Conservation (phyloP, 139 green algal genomes). For the Ettlia oleoabundans region DNA sequence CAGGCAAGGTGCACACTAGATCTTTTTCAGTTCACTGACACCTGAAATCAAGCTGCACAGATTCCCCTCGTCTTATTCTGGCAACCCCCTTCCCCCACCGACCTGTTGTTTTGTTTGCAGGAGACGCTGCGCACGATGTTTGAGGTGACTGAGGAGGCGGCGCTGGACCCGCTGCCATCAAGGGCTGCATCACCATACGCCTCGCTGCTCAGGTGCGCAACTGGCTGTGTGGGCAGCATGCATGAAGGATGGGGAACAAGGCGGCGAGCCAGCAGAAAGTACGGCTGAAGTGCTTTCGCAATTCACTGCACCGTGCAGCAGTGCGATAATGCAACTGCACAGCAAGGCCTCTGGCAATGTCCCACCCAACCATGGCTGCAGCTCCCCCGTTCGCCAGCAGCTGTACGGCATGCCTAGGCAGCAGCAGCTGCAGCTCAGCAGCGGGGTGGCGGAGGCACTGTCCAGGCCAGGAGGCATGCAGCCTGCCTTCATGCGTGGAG, state of each 20-base stretch:
- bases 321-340: no score
- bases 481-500: not conserved
- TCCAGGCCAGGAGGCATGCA: not conserved
- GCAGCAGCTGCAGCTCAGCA: conserved; percentile 32
- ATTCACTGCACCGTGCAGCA: no score
- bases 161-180: conserved; percentile 42
- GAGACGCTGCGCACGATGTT: conserved; percentile 59
- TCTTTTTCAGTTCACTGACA: no score
- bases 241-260: not conserved
- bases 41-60: no score
- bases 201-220: conserved; percentile 29
- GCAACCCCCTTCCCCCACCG: not conserved
- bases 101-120: conserved; percentile 9
- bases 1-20: no score
- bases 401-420: conserved; percentile 26
- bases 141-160: conserved; percentile 47
- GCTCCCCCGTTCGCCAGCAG: conserved; percentile 29
- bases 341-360: no score
- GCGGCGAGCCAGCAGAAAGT: not conserved
- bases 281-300: no score
- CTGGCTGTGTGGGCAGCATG: not conserved
- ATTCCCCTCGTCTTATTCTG: no score
- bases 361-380: not conserved
- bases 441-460: conserved; percentile 23
- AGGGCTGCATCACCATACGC: conserved; percentile 10